phyloP scores from a whole-genome alignment of 148 eudicot genomes.

The Cornus florida region DNA sequence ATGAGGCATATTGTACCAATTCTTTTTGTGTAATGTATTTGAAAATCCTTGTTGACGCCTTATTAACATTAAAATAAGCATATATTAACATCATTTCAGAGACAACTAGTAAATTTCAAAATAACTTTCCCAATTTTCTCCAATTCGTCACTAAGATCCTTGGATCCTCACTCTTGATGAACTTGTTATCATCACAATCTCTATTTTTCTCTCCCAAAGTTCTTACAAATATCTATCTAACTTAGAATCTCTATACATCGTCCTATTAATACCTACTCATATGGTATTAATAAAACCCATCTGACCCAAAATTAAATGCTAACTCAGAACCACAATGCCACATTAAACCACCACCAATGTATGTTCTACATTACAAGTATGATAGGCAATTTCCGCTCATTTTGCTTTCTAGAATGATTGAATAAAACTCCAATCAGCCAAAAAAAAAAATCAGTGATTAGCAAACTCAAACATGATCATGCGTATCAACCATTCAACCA shows the following conservation, averaged over 20 bases:
- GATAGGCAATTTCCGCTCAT: background rate
- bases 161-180: background rate
- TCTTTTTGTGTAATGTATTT: too few species aligned
- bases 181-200: too few species aligned
- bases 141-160: background rate
- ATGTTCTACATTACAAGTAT: background rate
- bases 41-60: too few species aligned
- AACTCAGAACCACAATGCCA: background rate
- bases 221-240: too few species aligned
- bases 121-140: too few species aligned
- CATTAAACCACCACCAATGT: constrained; percentile 1
- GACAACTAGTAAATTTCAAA: too few species aligned
- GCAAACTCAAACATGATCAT: background rate
- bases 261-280: background rate
- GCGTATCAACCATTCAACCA: background rate
- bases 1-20: too few species aligned
- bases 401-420: background rate
- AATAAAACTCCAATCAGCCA: background rate
- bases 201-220: too few species aligned
- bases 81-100: too few species aligned
- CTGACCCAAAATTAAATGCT: background rate
- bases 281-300: background rate
- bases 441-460: background rate
- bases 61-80: too few species aligned
- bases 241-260: background rate